Base-by-base conservation (phyloP, 768 basidiomycete species). In the Tricholomella constricta region DNA sequence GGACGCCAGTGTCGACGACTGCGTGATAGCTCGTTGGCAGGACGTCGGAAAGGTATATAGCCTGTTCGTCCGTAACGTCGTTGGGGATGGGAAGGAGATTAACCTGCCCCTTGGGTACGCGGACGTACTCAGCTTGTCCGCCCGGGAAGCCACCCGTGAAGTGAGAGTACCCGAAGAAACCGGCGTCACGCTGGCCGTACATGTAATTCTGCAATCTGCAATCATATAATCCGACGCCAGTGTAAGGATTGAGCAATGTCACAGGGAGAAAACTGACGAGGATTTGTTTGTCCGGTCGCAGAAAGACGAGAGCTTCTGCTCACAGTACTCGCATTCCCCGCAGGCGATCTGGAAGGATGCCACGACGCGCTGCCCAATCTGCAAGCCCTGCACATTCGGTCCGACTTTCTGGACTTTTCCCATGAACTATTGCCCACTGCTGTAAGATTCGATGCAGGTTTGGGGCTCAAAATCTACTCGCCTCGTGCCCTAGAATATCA, bases 271-370 rank as follows among this genome's bases (percentile, higher is more conserved):
- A 53, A 75, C 79, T 55, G 63, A 80, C 78, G 78, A 76, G 3
- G 84, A 84, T 45, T 78, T 76, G 68, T 89, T 88, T 8, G 86
- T 90, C n/a, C 74, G 68, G 52, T 89, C 84, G 64, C 89, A 92
- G 65, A 88, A 82, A 2, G 84, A 85, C 0, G 85, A 85, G 0
- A 86, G 72, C 60, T 87, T 88, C 66, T 89, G 67, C 67, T 88
- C 70, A 79, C 89, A 91, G 68, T 81, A 90, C 40, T 76, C 67
- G 69, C 88, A 89, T 44, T 79, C 76, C 2, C 89, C 87, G 59
- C 88, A 90, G 0, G 86, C 85, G 47, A 87, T 83, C 63, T 89
- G 87, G 81, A 91, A 91, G 2, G 83, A 84, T 0, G 82, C 79
- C n/a, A 91, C 89, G 48, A 90, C 88, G 20, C 88, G 80, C 60